These are phyloP conservation scores for Peronospora belbahrii DNA, from an alignment of 352 stramenopile species.

Conservation along the genomic window DNA sequence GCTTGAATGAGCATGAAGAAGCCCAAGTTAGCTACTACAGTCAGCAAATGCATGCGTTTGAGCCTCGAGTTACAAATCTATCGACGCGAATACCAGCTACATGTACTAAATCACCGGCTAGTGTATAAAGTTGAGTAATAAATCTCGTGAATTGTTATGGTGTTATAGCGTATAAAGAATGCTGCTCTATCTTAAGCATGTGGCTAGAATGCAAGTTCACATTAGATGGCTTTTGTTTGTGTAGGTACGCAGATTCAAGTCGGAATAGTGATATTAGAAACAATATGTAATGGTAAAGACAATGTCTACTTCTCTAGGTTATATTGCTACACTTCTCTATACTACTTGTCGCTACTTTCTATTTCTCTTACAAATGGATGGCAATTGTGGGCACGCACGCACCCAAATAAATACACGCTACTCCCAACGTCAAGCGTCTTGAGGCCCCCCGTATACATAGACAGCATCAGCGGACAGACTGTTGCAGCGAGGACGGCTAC, in stretches of 20 bases:
- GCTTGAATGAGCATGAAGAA: slow-evolving; percentile 36
- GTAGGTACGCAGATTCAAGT: neutral
- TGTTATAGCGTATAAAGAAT: no score
- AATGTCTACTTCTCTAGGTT: slow-evolving; percentile 6
- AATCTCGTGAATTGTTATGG: neutral
- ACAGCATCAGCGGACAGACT: slow-evolving; percentile 23
- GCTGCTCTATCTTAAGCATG: no score
- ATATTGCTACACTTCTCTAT: slow-evolving; percentile 12
- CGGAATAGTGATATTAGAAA: neutral
- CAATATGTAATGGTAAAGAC: neutral
- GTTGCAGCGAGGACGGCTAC: slow-evolving; percentile 20
- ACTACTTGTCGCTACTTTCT: slow-evolving; percentile 10
- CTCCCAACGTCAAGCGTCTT: slow-evolving; percentile 19
- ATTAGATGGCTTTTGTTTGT: no score
- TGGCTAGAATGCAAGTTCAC: no score
- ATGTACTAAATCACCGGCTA: neutral
- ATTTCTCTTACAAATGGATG: slow-evolving; percentile 20
- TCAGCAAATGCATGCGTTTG: slow-evolving; percentile 4
- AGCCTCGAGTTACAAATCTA: slow-evolving; percentile 6
- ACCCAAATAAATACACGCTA: slow-evolving; percentile 35
- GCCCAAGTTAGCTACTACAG: slow-evolving; percentile 30
- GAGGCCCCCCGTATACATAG: slow-evolving; percentile 12
- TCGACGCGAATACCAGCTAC: neutral
- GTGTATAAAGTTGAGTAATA: neutral
- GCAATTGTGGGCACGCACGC: slow-evolving; percentile 13